A percentile compares a stretch with the other conserved stretches of the same genome.
Evolutionary conservation across 73 alveolate genomes (phyloP).

Genomic region (Uronychia binucleata): DNA sequence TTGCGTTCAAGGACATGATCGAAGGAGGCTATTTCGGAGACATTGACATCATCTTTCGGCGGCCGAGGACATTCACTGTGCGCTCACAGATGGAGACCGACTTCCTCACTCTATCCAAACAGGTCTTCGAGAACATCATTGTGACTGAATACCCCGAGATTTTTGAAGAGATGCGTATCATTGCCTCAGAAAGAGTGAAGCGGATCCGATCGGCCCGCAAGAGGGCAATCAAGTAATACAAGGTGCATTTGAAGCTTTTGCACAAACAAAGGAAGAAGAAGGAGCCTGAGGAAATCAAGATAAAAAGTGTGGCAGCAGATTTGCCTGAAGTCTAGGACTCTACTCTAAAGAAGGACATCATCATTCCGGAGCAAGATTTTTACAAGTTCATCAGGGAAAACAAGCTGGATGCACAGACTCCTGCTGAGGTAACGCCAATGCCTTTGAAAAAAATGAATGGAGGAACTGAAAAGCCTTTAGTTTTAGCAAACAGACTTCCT

Average conservation of each 20-base stretch:
- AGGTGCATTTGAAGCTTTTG: background rate
- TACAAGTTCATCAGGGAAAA: background rate
- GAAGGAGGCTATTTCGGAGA: slow-evolving; percentile 74
- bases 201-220: background rate
- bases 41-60: slow-evolving; percentile 49
- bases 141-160: slow-evolving; percentile 4
- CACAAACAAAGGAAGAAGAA: background rate
- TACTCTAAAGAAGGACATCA: background rate
- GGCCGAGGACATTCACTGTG: slow-evolving; percentile 44
- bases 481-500: no score
- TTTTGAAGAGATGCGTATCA: slow-evolving; percentile 6
- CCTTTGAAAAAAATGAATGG: background rate
- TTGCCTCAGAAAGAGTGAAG: slow-evolving; percentile 4
- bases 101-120: slow-evolving; percentile 42
- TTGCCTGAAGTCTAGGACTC: no score
- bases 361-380: background rate
- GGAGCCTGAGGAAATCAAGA: background rate
- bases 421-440: background rate
- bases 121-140: slow-evolving; percentile 1
- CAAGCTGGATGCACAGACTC: background rate
- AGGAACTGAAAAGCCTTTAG: no score
- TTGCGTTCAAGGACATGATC: slow-evolving; percentile 54
- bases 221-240: background rate
- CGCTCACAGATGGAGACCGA: slow-evolving; percentile 34
- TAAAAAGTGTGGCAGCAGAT: no score